phyloP scores from a whole-genome alignment of 805 yeast genomes.

The Metschnikowia borealis region DNA sequence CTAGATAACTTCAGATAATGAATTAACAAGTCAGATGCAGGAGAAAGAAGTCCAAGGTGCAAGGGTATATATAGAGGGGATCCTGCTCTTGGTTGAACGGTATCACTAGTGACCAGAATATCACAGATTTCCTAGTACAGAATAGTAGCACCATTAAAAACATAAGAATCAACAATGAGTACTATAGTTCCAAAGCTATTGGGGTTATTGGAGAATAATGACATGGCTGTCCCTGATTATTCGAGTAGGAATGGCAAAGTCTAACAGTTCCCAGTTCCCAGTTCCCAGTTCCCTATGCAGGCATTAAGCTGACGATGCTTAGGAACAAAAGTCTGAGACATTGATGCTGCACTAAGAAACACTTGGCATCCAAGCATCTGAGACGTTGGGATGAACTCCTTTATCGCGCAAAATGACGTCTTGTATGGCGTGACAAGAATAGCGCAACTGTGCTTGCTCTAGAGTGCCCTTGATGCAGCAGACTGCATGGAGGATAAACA shows the following conservation, averaged over 20 bases:
- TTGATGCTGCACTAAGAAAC: neutral
- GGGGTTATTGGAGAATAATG: too few relatives aligned
- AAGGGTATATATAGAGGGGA: too few relatives aligned
- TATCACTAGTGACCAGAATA: too few relatives aligned
- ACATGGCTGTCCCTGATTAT: too few relatives aligned
- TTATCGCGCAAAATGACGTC: neutral
- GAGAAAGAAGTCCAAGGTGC: too few relatives aligned
- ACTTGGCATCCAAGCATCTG: neutral
- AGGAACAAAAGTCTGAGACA: neutral
- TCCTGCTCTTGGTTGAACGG: too few relatives aligned
- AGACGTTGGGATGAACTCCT: neutral
- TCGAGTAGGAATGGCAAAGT: too few relatives aligned
- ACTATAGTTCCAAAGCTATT: too few relatives aligned
- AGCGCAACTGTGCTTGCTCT: neutral
- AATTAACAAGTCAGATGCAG: too few relatives aligned
- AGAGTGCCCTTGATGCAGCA: neutral
- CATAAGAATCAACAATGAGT: too few relatives aligned
- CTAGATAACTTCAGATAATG: conserved; percentile 23
- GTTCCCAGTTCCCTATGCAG: neutral
- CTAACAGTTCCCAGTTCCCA: neutral
- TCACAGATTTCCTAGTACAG: too few relatives aligned
- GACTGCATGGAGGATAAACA: neutral
- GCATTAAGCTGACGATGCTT: neutral
- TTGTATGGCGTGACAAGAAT: neutral
- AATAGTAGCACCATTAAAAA: too few relatives aligned